Evolutionary conservation across 2,329 filamentous ascomycete genomes (phyloP), one percentile per base, ranked within the genome.

Genomic region (Alternaria arborescens): DNA sequence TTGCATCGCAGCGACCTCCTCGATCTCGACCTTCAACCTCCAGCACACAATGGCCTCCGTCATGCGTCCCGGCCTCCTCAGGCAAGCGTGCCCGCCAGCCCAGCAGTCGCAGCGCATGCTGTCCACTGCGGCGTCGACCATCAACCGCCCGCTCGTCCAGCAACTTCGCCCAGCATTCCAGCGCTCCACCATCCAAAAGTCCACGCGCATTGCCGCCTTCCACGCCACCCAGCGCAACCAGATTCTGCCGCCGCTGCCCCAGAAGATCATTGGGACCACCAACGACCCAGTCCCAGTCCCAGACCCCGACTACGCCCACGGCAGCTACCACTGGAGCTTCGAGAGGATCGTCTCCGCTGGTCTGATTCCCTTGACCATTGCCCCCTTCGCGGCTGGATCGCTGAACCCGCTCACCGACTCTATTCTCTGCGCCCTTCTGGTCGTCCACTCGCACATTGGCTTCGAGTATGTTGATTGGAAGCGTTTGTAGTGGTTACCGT

Each of bases 271-370:
- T 62, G 93, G 93, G 81, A 88, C 87, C 72, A 86, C 94, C 77
- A 99, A 99, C 82, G 94, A 98, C 76, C 88, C 95, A 57, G 91
- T 87, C 32, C 88, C 87, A 40, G 81, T 97, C 24, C 94, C 93
- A 46, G 78, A 87, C 22, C 82, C 92, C 54, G 88, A 86, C 71
- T 89, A 94, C 42, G 84, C 88, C 57, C 92, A 99, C 83, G 95
- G 95, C 72, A 96, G 91, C 81, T 99, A 98, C 85, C 95, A 99
- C 87, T 99, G 95, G 95, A 92, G 91, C 62, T 97, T 97, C 76
- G 95, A 99, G 86, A 85, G 88, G 77, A 79, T 93, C 58, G 83
- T 98, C 71, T 90, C 93, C 58, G 90, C 88, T 58, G 91, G 88
- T 57, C 88, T 99, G 64, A 84, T 99, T 64, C 96, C 95, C 52